Base-by-base conservation (phyloP, 805 yeast genomes). In the Yarrowia sp. region DNA sequence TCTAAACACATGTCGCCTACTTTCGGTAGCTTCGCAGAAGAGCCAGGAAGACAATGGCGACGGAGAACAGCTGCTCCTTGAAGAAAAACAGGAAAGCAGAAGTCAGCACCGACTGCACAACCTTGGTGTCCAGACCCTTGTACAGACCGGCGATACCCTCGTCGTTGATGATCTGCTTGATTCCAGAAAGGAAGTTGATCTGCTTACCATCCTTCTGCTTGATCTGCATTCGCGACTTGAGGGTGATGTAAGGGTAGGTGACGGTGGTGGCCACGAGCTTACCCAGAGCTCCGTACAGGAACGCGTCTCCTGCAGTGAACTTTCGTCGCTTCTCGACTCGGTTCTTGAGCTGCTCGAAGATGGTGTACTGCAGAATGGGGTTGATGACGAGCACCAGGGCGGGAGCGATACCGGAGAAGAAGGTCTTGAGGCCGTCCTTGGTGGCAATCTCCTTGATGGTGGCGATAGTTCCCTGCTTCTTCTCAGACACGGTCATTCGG, bases 291-390 rank as follows among this genome's bases (percentile, higher is more conserved):
- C 98, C 98, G 66, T 92, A 80, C 68, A 89, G 76, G 72, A 92
- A 89, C 4, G 96, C 96, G 76, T 91, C 91, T 36, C 81, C 69
- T 3, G 97, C 85, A 6, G 88, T 83, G 63, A 77, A 74, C 62
- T 86, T 84, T 47, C 84, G 82, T 43, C 77, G 79, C 65, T 81
- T 84, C 64, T 85, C 79, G 15, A 92, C 80, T 17, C 81, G 70
- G 69, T 89, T 90, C 73, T 88, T 87, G 71, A 90, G 75, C 76
- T 92, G 96, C 77, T 92, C 98, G 75, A 88, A 92, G 51, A 91
- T 84, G 58, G 97, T 90, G 79, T 92, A 92, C 76, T 92, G 97
- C 69, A 92, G 86, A 67, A 92, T 88, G 44, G 98, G 98, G 75
- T 92, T 92, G 68, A 86, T 71, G 60, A 92, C 97, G 67, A 92